Conservation (phyloP, 2,329 filamentous ascomycete genomes). For the Nannizziopsis barbatae region DNA sequence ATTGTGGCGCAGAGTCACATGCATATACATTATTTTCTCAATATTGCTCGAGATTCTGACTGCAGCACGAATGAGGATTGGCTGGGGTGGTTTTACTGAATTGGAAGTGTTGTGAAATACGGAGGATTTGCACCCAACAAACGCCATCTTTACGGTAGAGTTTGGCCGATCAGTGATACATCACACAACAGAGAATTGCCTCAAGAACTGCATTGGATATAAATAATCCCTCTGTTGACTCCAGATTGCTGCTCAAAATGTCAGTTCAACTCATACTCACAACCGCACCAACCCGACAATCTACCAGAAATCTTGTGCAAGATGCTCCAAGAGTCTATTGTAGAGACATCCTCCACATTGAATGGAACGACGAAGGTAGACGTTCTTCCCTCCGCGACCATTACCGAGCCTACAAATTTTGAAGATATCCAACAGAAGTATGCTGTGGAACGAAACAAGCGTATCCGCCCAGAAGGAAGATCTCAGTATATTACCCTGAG, state of each 20-base stretch:
- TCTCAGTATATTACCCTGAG: background rate
- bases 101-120: no score
- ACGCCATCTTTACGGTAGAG: no score
- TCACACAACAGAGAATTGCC: no score
- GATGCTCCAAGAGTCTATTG: background rate
- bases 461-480: constrained; percentile 7
- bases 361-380: background rate
- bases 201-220: background rate
- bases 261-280: no score
- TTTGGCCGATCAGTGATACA: constrained; percentile 17
- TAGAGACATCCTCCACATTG: background rate
- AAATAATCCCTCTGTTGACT: background rate
- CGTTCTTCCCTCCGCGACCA: no score
- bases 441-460: constrained; percentile 7
- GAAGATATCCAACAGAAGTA: constrained; percentile 3
- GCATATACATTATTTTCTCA: no score
- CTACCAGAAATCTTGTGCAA: background rate
- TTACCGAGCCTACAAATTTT: background rate
- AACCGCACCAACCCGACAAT: background rate
- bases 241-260: background rate
- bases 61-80: no score
- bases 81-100: no score
- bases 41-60: no score
- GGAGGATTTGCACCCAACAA: no score
- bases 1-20: no score